phyloP scores from a whole-genome alignment of 495 filamentous ascomycete genomes.

The Penicillium nucicola region DNA sequence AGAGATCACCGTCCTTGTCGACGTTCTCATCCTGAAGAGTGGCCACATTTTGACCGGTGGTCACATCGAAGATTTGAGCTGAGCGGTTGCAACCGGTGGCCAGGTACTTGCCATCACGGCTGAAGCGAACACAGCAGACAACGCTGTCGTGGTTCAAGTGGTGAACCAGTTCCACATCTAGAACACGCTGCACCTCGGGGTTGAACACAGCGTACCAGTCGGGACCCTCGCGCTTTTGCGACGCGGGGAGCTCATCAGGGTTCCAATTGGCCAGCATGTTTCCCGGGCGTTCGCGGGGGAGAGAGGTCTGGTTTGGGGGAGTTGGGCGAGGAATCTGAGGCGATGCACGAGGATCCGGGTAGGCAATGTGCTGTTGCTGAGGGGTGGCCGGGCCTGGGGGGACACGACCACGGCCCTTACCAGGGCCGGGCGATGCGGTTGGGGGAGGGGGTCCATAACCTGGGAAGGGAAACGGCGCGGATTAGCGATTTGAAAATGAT shows the following conservation, averaged over 20 bases:
- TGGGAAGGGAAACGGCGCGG: constrained; percentile 16
- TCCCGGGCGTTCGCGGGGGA: constrained; percentile 54
- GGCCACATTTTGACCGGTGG: constrained; percentile 72
- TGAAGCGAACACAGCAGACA: constrained; percentile 89
- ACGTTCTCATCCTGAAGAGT: constrained; percentile 79
- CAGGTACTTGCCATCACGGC: constrained; percentile 82
- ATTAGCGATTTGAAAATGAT: constrained; percentile 27
- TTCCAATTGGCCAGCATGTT: constrained; percentile 89
- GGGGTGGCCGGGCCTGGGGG: constrained; percentile 79
- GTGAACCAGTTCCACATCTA: constrained; percentile 87
- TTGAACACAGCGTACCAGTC: constrained; percentile 95
- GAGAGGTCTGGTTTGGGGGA: constrained; percentile 57
- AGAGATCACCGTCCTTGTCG: constrained; percentile 80
- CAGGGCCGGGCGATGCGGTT: constrained; percentile 83
- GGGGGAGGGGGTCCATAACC: constrained; percentile 71
- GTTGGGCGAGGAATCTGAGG: constrained; percentile 83
- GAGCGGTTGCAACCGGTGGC: constrained; percentile 88
- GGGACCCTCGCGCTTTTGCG: constrained; percentile 75
- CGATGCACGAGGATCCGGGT: constrained; percentile 78
- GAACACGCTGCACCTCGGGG: constrained; percentile 72
- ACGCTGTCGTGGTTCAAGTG: constrained; percentile 83
- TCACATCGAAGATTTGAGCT: constrained; percentile 87
- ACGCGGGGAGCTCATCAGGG: constrained; percentile 73
- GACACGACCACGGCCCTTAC: constrained; percentile 57
- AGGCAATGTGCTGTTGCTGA: constrained; percentile 81